Evolutionary conservation across 2,329 filamentous ascomycete genomes (phyloP), one percentile per base, ranked within the genome.

Genomic region (Fusarium mangiferae): DNA sequence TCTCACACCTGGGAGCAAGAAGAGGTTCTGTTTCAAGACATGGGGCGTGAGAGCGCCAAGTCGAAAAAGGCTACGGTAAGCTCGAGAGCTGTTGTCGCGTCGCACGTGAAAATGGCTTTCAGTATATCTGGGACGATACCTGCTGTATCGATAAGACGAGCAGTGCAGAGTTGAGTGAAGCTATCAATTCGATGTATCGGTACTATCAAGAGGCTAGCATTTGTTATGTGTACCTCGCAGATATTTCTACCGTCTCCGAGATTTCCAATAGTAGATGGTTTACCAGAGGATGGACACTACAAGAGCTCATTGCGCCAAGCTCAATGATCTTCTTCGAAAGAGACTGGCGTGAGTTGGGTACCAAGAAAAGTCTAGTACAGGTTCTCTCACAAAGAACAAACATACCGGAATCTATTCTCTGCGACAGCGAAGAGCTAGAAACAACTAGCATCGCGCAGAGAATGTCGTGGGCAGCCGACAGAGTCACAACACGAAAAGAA

Each of bases 131-230:
- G 75, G 75, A 49, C 6, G 57, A 72, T 3, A 77, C 75, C 2
- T 77, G 73, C 39, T 77, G 75, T 7, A 77, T 77, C n/a, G 68
- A 77, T 4, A 76, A 77, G 36, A 38, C 62, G 1, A 76, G 68
- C 7, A 73, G 66, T 4, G 60, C 71, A 8, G 75, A 77, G 44
- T 39, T 77, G 0, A 58, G 52, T 1, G 67, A 77, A 39, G 72
- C 76, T 0, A 74, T 77, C 15, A 76, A 76, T 22, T 72, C 61
- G 6, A 78, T 78, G 74, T 78, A 75, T 20, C 33, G 35, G 4
- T 78, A 73, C 35, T 77, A 77, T 20, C 30, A 57, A 14, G 62
- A 66, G 22, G 66, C 74, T 2, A 48, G 38, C 0, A 17, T 58
- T 0, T 76, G 68, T 17, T 76, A 74, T 20, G 66, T 44, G 22